These are phyloP conservation scores for Fusarium chlamydosporum DNA, from an alignment of 2,329 filamentous ascomycete species.

Conservation along the genomic window DNA sequence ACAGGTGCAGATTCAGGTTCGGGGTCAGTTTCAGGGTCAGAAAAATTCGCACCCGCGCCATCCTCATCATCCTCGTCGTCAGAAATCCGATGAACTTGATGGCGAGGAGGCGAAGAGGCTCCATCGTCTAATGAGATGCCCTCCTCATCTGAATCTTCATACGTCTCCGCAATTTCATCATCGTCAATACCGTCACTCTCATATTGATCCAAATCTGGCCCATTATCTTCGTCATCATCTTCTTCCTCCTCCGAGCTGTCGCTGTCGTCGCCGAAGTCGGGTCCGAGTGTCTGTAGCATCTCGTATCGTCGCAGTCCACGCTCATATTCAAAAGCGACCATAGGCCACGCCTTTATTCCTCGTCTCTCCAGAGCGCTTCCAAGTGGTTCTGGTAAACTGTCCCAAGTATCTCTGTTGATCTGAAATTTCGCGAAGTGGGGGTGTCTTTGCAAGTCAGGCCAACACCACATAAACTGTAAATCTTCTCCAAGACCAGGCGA, in stretches of 20 bases:
- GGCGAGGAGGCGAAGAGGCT: neutral
- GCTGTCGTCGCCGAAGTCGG: slow-evolving; percentile 24
- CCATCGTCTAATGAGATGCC: slow-evolving; percentile 40
- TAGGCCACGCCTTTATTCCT: slow-evolving; percentile 50
- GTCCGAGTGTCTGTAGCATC: slow-evolving; percentile 27
- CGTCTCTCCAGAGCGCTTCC: slow-evolving; percentile 9
- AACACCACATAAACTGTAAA: slow-evolving; percentile 50
- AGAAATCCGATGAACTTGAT: slow-evolving; percentile 21
- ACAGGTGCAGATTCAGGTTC: slow-evolving; percentile 29
- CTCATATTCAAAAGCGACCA: slow-evolving; percentile 51
- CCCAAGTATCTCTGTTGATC: slow-evolving; percentile 32
- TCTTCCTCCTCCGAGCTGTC: slow-evolving; percentile 33
- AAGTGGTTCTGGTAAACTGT: slow-evolving; percentile 13
- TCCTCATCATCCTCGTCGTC: slow-evolving; percentile 37
- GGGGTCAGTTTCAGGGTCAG: slow-evolving; percentile 51
- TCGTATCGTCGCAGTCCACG: slow-evolving; percentile 38
- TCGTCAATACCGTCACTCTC: slow-evolving; percentile 60
- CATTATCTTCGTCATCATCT: slow-evolving; percentile 31
- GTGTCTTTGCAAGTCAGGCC: slow-evolving; percentile 54
- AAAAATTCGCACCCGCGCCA: slow-evolving; percentile 47
- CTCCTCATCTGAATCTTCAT: slow-evolving; percentile 50
- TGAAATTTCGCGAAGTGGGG: slow-evolving; percentile 51
- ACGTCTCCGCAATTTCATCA: slow-evolving; percentile 48
- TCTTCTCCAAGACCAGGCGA: slow-evolving; percentile 47
- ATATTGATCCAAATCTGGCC: slow-evolving; percentile 52